Evolutionary conservation across 1,139 yeast genomes (phyloP).

Genomic region (Debaryomyces nepalensis): DNA sequence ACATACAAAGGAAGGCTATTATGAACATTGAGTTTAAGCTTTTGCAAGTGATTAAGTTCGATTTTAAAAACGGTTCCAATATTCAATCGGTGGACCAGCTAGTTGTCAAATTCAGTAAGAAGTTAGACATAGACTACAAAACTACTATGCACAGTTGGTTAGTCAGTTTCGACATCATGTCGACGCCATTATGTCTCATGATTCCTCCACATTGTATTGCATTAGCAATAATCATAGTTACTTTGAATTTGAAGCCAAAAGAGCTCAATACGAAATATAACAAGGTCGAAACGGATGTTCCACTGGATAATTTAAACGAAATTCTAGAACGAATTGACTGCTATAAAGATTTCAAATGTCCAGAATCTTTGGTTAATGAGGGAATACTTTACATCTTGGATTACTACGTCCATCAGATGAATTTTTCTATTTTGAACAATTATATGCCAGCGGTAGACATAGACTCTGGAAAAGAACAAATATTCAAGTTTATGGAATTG

Average conservation of each 20-base stretch:
- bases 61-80: slow-evolving; percentile 60
- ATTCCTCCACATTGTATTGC: slow-evolving; percentile 85
- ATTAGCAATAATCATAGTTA: slow-evolving; percentile 57
- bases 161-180: slow-evolving; percentile 72
- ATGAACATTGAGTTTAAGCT: slow-evolving; percentile 69
- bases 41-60: slow-evolving; percentile 75
- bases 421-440: slow-evolving; percentile 35
- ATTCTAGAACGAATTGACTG: slow-evolving; percentile 40
- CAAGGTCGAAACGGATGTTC: slow-evolving; percentile 20
- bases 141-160: slow-evolving; percentile 71
- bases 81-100: slow-evolving; percentile 65
- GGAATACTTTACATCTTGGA: slow-evolving; percentile 66
- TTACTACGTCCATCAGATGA: slow-evolving; percentile 58
- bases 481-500: slow-evolving; percentile 52
- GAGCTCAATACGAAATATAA: slow-evolving; percentile 34
- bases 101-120: slow-evolving; percentile 68
- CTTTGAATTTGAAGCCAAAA: slow-evolving; percentile 45
- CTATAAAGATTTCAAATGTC: slow-evolving; percentile 50
- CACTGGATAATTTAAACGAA: slow-evolving; percentile 22
- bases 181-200: slow-evolving; percentile 71
- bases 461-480: slow-evolving; percentile 48
- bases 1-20: slow-evolving; percentile 55
- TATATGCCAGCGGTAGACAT: slow-evolving; percentile 37
- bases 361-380: slow-evolving; percentile 58
- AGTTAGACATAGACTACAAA: slow-evolving; percentile 49